phyloP scores from a whole-genome alignment of 116 monocot species.

The Trichopus zeylanicus region DNA sequence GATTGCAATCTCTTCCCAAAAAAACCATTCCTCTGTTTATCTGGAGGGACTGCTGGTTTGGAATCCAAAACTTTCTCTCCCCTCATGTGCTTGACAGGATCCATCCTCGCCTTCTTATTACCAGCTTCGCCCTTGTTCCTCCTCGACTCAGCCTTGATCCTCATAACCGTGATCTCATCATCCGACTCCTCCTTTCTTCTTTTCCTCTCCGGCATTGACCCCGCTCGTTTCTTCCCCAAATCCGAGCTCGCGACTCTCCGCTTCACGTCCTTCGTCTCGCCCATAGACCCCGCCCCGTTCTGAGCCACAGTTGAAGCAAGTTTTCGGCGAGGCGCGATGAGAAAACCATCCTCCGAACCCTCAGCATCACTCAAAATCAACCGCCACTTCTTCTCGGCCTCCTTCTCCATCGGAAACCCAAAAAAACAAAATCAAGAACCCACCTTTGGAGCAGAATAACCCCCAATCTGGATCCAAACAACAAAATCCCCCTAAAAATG shows the following conservation, averaged over 20 bases:
- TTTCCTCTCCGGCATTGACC: slow-evolving; percentile 1
- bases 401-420: no score
- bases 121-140: background rate
- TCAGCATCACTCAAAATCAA: slow-evolving; percentile 34
- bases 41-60: background rate
- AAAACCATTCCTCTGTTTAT: no score
- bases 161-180: slow-evolving; percentile 10
- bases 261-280: background rate
- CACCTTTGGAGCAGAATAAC: no score
- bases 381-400: slow-evolving; percentile 38
- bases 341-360: slow-evolving; percentile 24
- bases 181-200: slow-evolving; percentile 10
- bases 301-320: background rate
- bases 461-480: no score
- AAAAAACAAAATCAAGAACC: no score
- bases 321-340: slow-evolving; percentile 5
- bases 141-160: slow-evolving; percentile 5
- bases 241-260: slow-evolving; percentile 2
- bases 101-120: slow-evolving; percentile 2
- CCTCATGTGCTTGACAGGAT: background rate
- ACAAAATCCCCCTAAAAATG: no score
- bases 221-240: background rate
- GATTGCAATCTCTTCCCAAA: no score
- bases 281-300: slow-evolving; percentile 1
- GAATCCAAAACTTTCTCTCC: background rate